Evolutionary conservation across 257 asterid genomes (phyloP).

Genomic region (Echium plantagineum): DNA sequence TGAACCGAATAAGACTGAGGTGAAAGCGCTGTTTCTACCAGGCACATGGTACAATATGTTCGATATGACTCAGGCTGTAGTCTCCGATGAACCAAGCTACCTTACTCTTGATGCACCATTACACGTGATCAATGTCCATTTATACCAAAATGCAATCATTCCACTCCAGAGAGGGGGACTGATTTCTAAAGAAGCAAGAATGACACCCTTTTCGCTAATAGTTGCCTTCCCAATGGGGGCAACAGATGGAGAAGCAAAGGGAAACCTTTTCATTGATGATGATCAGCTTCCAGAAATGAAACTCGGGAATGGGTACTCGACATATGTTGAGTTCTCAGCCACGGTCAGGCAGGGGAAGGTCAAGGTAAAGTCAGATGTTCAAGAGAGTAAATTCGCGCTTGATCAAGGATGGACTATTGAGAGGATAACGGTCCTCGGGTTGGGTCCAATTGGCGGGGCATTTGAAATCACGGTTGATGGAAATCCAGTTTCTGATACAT

Average conservation of each 20-base stretch:
- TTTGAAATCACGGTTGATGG: constrained; percentile 49
- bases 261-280: constrained; percentile 65
- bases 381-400: constrained; percentile 53
- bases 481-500: constrained; percentile 15
- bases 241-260: constrained; percentile 39
- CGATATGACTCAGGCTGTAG: constrained; percentile 53
- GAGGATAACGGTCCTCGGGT: constrained; percentile 59
- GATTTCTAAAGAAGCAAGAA: constrained; percentile 65
- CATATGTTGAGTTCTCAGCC: constrained; percentile 60
- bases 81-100: constrained; percentile 24
- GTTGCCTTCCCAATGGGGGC: constrained; percentile 63
- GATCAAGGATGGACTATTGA: constrained; percentile 71
- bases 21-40: constrained; percentile 51
- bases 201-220: constrained; percentile 66
- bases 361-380: constrained; percentile 73
- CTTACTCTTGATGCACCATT: constrained; percentile 60
- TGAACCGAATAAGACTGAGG: constrained; percentile 33
- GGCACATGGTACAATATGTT: constrained; percentile 83
- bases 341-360: constrained; percentile 30
- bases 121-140: constrained; percentile 59
- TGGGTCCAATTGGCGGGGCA: constrained; percentile 27
- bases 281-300: constrained; percentile 86
- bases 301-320: constrained; percentile 49
- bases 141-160: constrained; percentile 61
- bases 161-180: constrained; percentile 92